These are phyloP conservation scores for Naganishia cerealis DNA, from an alignment of 1,284 basidiomycete species.

Conservation along the genomic window DNA sequence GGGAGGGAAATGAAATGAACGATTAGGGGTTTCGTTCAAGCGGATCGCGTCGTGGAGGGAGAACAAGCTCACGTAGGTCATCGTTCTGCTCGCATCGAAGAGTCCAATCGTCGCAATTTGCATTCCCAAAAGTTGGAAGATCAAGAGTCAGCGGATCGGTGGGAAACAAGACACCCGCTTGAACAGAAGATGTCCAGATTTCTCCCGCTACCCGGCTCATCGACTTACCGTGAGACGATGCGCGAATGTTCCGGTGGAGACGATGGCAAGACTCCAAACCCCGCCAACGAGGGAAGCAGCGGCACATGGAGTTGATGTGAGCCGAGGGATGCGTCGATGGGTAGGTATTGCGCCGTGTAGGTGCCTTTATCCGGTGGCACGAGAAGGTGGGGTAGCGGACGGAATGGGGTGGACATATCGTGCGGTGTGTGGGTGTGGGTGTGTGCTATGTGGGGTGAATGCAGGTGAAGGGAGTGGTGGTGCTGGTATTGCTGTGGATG, in stretches of 20 bases:
- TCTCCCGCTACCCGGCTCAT: no score
- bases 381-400: constrained; percentile 1
- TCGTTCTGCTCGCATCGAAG: constrained; percentile 1
- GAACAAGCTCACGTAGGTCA: constrained; percentile 5
- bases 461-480: constrained; percentile 18
- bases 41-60: background rate
- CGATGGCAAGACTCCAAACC: background rate
- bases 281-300: constrained; percentile 5
- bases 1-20: background rate
- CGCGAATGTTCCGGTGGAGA: background rate
- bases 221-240: no score
- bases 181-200: no score
- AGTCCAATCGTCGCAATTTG: no score
- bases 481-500: background rate
- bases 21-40: background rate
- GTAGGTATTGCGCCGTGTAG: constrained; percentile 13
- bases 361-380: background rate
- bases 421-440: background rate
- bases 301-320: background rate
- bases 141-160: no score
- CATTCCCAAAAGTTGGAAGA: no score
- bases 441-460: constrained; percentile 14
- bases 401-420: background rate
- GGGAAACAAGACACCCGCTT: no score
- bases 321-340: background rate